Evolutionary conservation across 2,329 filamentous ascomycete genomes (phyloP).

Genomic region (Chaetomiaceae sp.): DNA sequence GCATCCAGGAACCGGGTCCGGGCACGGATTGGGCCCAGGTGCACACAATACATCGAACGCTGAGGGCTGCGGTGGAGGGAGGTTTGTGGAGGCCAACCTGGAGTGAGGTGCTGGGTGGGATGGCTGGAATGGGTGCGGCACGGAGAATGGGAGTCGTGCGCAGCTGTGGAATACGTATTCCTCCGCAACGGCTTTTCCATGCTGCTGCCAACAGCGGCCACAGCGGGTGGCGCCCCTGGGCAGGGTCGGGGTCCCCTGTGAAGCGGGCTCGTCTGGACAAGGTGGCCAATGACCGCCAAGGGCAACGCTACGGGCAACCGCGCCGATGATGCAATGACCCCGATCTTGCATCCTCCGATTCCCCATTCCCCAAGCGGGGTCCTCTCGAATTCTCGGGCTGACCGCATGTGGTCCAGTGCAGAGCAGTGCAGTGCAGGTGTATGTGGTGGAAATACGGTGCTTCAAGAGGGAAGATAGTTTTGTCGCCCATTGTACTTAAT

Average conservation of each 20-base stretch:
- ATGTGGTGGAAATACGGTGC: too few relatives aligned
- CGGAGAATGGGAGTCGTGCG: not conserved
- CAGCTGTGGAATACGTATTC: slow-evolving; percentile 5
- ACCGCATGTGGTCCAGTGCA: too few relatives aligned
- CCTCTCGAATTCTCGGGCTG: too few relatives aligned
- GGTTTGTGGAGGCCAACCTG: too few relatives aligned
- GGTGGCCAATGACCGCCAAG: slow-evolving; percentile 18
- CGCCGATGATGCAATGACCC: slow-evolving; percentile 10
- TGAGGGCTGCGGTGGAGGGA: not conserved
- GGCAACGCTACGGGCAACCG: not conserved
- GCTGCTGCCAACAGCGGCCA: not conserved
- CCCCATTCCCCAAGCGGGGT: too few relatives aligned
- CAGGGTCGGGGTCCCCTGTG: slow-evolving; percentile 4
- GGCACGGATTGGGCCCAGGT: slow-evolving; percentile 3
- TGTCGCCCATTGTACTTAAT: too few relatives aligned
- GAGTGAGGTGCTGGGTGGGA: too few relatives aligned
- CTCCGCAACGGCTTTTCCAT: not conserved
- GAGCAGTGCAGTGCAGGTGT: too few relatives aligned
- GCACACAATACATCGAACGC: slow-evolving; percentile 5
- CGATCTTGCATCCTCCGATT: not conserved
- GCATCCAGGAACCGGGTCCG: slow-evolving; percentile 2
- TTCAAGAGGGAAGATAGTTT: too few relatives aligned
- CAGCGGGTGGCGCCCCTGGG: slow-evolving; percentile 13
- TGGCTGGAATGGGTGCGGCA: too few relatives aligned
- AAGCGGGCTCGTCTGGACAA: slow-evolving; percentile 3